Base-by-base conservation (phyloP, 2,329 filamentous ascomycete species). In the Laburnicola sp. region DNA sequence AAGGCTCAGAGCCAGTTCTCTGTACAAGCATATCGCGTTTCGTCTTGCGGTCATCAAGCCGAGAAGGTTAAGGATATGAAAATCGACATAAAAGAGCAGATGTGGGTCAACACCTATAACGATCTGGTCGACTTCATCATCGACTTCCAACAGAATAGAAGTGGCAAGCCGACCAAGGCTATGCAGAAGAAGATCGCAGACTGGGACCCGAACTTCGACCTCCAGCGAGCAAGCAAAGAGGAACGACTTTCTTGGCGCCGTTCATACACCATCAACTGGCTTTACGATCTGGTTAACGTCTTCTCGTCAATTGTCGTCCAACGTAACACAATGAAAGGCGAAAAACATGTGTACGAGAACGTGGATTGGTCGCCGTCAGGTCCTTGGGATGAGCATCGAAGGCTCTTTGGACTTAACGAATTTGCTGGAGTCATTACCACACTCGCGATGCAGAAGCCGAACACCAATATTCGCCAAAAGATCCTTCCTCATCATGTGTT, bases 281-380 rank as follows among this genome's bases (percentile, higher is more conserved):
- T 82, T 0, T 81, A 80, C 51, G 77, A 80, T 47, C 57, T 82
- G 4, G 75, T 81, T 56, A 80, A 79, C 44, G 25, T 77, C 3
- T 79, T 73, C 48, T 76, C 75, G 0, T 56, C 63, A 3, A 60
- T 74, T 48, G 74, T 78, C 16, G 64, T 76, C 1, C 70, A 78
- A 46, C 66, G 63, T 4, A 75, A 72, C 32, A 71, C 54, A 6
- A 16, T 16, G 16, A 69, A 65, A 40, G 73, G 69, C 2, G 62
- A 78, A 51, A 52, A 66, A 0, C 67, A 69, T 45, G 56, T 50
- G 1, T 56, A 71, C 25, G 74, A 76, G 44, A 54, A 45, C 1
- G 69, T 78, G 0, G 73, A 80, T 55, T 79, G 75, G 76, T 78
- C 75, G 27, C 43, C 60, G 2, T 53, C 53, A 0, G 75, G 76